Evolutionary conservation across 1,284 basidiomycete species (phyloP).

Genomic region (Hymenochaete sp.): DNA sequence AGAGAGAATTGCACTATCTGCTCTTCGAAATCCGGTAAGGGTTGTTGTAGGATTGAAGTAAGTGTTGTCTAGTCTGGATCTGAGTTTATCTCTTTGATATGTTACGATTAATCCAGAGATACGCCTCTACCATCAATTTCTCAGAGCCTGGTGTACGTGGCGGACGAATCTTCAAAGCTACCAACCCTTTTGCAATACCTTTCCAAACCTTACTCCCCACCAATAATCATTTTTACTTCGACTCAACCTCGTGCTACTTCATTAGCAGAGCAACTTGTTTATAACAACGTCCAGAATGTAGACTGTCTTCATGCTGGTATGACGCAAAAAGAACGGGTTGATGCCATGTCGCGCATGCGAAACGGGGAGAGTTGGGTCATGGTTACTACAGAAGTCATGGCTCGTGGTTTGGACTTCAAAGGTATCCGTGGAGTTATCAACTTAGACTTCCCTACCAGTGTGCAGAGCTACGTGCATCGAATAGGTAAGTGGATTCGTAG

Average conservation of each 20-base stretch:
- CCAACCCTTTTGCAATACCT: conserved; percentile 77
- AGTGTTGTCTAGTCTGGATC: conserved; percentile 25
- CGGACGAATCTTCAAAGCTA: conserved; percentile 88
- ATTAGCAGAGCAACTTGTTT: conserved; percentile 76
- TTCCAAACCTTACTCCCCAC: conserved; percentile 81
- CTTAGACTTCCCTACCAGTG: conserved; percentile 90
- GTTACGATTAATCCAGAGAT: conserved; percentile 48
- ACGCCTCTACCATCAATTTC: conserved; percentile 75
- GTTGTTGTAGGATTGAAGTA: conserved; percentile 93
- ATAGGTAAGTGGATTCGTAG: conserved; percentile 48
- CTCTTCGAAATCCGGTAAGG: conserved; percentile 77
- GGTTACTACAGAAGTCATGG: conserved; percentile 92
- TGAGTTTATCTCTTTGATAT: conserved; percentile 7
- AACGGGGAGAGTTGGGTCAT: conserved; percentile 86
- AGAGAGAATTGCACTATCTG: conserved; percentile 81
- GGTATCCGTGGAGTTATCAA: conserved; percentile 93
- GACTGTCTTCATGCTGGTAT: conserved; percentile 90
- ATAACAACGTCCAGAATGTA: conserved; percentile 81
- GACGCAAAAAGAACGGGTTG: conserved; percentile 80
- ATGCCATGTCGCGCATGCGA: conserved; percentile 78
- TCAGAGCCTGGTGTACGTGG: conserved; percentile 86
- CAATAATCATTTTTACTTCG: conserved; percentile 89
- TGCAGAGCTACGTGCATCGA: conserved; percentile 92
- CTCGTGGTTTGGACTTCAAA: conserved; percentile 96
- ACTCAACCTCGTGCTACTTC: conserved; percentile 88